Conservation (phyloP, 331 rosid genomes). For the Ulmus americana region DNA sequence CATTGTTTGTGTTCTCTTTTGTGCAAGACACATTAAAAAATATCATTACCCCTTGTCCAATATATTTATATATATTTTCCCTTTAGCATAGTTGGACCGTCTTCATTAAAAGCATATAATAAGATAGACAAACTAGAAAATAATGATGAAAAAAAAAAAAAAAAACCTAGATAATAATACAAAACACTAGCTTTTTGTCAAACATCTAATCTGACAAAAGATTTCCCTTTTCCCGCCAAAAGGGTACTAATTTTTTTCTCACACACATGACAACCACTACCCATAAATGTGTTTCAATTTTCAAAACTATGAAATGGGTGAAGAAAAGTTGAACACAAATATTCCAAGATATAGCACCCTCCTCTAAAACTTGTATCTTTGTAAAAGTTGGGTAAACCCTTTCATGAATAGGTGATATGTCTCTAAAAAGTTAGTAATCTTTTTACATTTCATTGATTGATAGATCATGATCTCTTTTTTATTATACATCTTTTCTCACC, state of each 20-base stretch:
- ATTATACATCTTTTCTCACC: constrained; percentile 33
- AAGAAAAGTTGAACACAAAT: constrained; percentile 10
- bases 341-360: constrained; percentile 27
- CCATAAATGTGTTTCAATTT: constrained; percentile 23
- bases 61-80: neutral
- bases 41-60: neutral
- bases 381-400: constrained; percentile 30
- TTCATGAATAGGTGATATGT: constrained; percentile 36
- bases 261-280: constrained; percentile 22
- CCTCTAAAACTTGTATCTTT: constrained; percentile 30
- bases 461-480: constrained; percentile 67
- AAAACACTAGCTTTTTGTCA: constrained; percentile 2
- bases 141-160: neutral
- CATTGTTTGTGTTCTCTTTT: neutral
- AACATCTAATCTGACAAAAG: constrained; percentile 9
- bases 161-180: too few relatives aligned
- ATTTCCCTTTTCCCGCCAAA: constrained; percentile 22
- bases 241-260: neutral
- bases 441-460: constrained; percentile 67
- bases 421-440: constrained; percentile 50
- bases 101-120: constrained; percentile 2
- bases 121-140: neutral
- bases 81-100: neutral
- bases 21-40: neutral
- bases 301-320: constrained; percentile 16